These are phyloP conservation scores for Brachypodium distachyon DNA, from an alignment of 202 grass and related monocot species.

Conservation along the genomic window DNA sequence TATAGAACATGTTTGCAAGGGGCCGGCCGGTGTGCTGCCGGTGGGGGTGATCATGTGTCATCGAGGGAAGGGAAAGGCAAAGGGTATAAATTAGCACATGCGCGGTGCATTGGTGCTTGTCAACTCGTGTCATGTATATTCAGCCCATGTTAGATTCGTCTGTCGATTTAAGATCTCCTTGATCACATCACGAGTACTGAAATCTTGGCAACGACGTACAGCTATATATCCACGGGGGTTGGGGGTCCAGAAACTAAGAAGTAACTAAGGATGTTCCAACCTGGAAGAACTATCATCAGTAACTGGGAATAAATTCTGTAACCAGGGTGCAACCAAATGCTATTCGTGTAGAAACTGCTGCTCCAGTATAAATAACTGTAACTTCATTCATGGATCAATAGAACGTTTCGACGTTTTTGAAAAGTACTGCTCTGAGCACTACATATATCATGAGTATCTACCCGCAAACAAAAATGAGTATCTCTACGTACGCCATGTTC, in stretches of 20 bases:
- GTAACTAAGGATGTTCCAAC: not conserved
- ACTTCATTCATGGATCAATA: not conserved
- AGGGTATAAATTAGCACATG: not conserved
- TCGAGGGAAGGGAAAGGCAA: not conserved
- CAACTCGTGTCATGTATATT: not conserved
- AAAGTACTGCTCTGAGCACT: not conserved
- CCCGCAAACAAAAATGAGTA: no score
- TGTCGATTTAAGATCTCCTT: not conserved
- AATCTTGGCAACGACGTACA: no score
- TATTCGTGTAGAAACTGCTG: no score
- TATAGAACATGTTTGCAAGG: not conserved
- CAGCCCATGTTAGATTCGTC: not conserved
- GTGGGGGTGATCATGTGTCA: constrained; percentile 15
- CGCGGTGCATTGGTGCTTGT: not conserved
- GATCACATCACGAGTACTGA: not conserved
- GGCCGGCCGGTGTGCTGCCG: not conserved
- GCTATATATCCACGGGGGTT: no score
- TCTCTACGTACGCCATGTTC: not conserved
- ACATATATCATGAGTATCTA: no score
- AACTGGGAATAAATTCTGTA: not conserved
- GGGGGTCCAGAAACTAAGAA: no score
- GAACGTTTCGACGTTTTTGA: not conserved
- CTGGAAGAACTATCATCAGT: not conserved
- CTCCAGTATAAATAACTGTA: not conserved
- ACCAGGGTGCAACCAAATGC: not conserved